A percentile compares a stretch with the other conserved stretches of the same genome.
These are phyloP conservation scores for Melastoma malabathricum DNA, from an alignment of 345 rosid species.

Conservation along the genomic window DNA sequence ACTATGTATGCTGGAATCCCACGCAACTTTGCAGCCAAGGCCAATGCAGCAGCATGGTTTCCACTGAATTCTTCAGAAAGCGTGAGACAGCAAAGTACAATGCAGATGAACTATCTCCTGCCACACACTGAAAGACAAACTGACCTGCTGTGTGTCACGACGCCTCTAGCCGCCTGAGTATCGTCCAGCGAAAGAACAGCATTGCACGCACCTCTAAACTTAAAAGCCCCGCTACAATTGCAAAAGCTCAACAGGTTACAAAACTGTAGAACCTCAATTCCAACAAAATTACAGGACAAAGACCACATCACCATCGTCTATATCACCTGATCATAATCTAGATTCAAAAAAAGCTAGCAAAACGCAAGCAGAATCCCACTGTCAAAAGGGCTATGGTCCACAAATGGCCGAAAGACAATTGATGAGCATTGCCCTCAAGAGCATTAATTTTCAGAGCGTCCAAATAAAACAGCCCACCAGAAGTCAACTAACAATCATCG, in stretches of 20 bases:
- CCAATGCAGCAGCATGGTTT: constrained; percentile 92
- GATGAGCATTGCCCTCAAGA: too few species aligned
- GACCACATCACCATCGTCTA: too few species aligned
- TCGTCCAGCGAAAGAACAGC: constrained; percentile 56
- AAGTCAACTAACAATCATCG: too few species aligned
- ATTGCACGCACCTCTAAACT: constrained; percentile 91
- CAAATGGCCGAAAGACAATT: too few species aligned
- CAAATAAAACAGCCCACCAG: neutral
- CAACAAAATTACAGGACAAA: too few species aligned
- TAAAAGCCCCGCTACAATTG: constrained; percentile 69
- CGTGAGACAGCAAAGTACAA: neutral
- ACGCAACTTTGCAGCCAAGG: constrained; percentile 72
- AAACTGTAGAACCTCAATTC: too few species aligned
- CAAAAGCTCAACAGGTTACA: neutral
- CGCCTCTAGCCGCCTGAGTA: constrained; percentile 66
- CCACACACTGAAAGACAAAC: neutral
- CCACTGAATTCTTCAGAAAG: constrained; percentile 36
- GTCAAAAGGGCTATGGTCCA: too few species aligned
- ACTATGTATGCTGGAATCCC: constrained; percentile 66
- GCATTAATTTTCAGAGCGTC: too few species aligned
- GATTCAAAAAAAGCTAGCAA: too few species aligned
- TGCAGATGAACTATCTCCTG: neutral
- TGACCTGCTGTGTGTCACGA: constrained; percentile 92
- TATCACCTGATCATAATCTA: too few species aligned
- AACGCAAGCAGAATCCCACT: too few species aligned